A percentile compares a stretch with the other conserved stretches of the same genome.
Conservation (phyloP, 768 basidiomycete genomes). For the Tulasnella sp. region DNA sequence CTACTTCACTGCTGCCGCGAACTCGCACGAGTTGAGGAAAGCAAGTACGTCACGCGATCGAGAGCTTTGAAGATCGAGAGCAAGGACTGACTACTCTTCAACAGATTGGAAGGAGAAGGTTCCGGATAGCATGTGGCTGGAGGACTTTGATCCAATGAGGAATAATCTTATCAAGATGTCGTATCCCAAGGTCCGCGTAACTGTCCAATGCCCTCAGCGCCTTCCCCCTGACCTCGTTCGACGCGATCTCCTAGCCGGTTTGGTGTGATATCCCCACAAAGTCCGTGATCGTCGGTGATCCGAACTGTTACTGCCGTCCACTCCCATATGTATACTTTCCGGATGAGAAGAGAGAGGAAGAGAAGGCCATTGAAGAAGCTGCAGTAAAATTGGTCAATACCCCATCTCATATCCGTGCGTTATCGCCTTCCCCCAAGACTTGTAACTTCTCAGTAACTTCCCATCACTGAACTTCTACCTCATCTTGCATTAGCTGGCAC, state of each 20-base stretch:
- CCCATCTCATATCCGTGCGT: too few species aligned
- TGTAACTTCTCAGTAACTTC: too few species aligned
- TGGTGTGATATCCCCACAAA: conserved; percentile 1
- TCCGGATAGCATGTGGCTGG: not conserved
- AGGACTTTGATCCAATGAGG: not conserved
- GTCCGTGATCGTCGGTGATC: too few species aligned
- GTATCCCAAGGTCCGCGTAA: conserved; percentile 1
- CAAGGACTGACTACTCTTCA: not conserved
- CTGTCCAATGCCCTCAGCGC: not conserved
- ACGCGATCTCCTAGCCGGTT: not conserved
- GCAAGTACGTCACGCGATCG: not conserved
- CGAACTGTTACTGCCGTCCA: too few species aligned
- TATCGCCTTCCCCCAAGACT: too few species aligned
- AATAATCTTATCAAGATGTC: conserved; percentile 1
- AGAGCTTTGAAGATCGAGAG: not conserved
- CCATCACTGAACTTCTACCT: too few species aligned
- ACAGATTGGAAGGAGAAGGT: conserved; percentile 4
- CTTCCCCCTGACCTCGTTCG: not conserved
- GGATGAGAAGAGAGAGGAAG: too few species aligned
- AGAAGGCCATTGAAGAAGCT: too few species aligned
- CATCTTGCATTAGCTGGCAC: too few species aligned
- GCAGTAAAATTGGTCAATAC: too few species aligned
- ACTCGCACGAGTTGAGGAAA: not conserved
- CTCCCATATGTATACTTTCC: too few species aligned
- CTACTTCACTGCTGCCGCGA: not conserved